A percentile compares a stretch with the other conserved stretches of the same genome.
Evolutionary conservation across 129 eudicot species (phyloP).

Genomic region (Flaveria robusta): DNA sequence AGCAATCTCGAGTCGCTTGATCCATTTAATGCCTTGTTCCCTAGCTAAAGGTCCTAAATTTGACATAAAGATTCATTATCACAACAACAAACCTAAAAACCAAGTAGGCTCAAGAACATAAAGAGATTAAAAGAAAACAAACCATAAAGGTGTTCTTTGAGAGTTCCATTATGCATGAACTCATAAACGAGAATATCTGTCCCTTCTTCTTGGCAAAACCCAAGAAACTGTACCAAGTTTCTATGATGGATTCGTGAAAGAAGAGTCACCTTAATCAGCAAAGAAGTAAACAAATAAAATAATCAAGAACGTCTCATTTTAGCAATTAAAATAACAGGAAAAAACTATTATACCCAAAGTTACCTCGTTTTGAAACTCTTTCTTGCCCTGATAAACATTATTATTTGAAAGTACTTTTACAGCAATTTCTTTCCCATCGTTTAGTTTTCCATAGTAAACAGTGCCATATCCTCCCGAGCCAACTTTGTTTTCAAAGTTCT

Average conservation of each 20-base stretch:
- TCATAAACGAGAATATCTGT: slow-evolving; percentile 88
- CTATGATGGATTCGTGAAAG: slow-evolving; percentile 99
- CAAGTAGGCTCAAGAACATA: slow-evolving; percentile 4
- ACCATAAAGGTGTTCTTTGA: slow-evolving; percentile 98
- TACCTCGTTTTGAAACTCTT: slow-evolving; percentile 95
- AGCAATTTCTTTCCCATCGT: slow-evolving; percentile 88
- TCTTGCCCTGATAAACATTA: slow-evolving; percentile 89
- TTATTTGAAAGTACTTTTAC: slow-evolving; percentile 76
- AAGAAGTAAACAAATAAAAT: not conserved
- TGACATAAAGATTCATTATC: slow-evolving; percentile 19
- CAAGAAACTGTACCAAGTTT: slow-evolving; percentile 93
- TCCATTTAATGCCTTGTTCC: slow-evolving; percentile 71
- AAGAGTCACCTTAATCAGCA: slow-evolving; percentile 69
- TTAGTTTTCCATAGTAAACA: slow-evolving; percentile 78
- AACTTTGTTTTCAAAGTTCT: slow-evolving; percentile 73
- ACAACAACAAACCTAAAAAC: slow-evolving; percentile 8
- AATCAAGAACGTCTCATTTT: slow-evolving; percentile 1
- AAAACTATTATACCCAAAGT: slow-evolving; percentile 1
- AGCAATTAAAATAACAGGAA: slow-evolving; percentile 3
- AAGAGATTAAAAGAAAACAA: slow-evolving; percentile 19
- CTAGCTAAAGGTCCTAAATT: slow-evolving; percentile 68
- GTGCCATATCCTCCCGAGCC: slow-evolving; percentile 99
- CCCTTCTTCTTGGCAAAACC: slow-evolving; percentile 97
- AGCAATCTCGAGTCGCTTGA: slow-evolving; percentile 96
- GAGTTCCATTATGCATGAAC: slow-evolving; percentile 97